Conservation (phyloP, 2,329 filamentous ascomycete genomes). For the Phyllosticta citribraziliensis region DNA sequence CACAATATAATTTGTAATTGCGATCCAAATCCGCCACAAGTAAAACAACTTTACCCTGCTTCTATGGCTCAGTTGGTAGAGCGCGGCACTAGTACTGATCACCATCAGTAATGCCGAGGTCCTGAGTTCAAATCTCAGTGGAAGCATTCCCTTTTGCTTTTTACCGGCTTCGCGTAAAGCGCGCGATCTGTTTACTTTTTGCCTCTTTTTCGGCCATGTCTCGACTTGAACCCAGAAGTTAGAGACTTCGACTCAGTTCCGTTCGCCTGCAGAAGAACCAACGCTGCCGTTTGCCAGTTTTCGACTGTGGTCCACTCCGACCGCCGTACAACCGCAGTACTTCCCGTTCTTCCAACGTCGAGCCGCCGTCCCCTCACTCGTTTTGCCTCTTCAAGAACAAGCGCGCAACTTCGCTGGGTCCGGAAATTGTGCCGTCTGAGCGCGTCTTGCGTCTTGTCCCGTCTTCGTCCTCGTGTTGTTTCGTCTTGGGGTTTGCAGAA, state of each 20-base stretch:
- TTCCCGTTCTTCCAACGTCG: neutral
- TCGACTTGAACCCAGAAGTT: too few relatives aligned
- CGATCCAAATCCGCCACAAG: too few relatives aligned
- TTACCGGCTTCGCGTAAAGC: neutral
- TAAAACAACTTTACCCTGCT: neutral
- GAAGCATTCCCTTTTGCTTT: conserved; percentile 3
- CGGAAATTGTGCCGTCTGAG: neutral
- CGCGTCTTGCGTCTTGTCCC: neutral
- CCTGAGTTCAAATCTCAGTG: conserved; percentile 12
- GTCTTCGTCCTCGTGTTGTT: neutral
- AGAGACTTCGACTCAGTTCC: neutral
- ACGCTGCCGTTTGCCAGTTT: neutral
- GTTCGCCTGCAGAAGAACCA: neutral
- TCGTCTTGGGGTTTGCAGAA: neutral
- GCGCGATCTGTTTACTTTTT: neutral
- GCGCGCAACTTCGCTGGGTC: neutral
- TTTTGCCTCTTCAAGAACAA: neutral
- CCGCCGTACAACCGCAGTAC: neutral
- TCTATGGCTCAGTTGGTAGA: conserved; percentile 11
- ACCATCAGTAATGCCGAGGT: conserved; percentile 4
- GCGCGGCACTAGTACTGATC: conserved; percentile 9
- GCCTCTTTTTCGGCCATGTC: too few relatives aligned
- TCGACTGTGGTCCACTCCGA: neutral
- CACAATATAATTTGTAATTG: too few relatives aligned
- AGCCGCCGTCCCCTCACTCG: neutral